Base-by-base conservation (phyloP, 2,329 filamentous ascomycete species). In the Botrytis fragariae region DNA sequence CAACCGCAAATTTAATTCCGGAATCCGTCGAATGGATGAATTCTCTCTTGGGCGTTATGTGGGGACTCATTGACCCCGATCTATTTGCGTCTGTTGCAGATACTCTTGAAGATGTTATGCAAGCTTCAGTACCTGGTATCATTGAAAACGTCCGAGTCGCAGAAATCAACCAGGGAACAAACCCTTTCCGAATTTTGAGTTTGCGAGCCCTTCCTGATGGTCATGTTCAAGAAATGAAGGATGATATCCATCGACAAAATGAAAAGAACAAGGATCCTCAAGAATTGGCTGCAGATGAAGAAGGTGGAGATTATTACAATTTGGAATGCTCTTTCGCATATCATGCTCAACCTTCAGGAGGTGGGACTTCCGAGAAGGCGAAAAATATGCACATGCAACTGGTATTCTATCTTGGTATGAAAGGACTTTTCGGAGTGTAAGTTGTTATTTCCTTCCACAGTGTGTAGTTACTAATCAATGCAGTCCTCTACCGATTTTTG, bases 11-110 rank as follows among this genome's bases (percentile, higher is more conserved):
- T 79, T 85, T 98, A 42, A 91, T 98, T 10, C 95, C 95, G 0
- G 95, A 98, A 83, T 97, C 93, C 0, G 95, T 97, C 10, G 92
- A 95, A 81, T 98, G 96, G 96, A 92, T 99, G 88, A 99, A 99
- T 81, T 95, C 93, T 0, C 89, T 96, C 69, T 83, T 98, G 6
- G 89, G 88, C 2, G 88, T 97, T 60, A 87, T 96, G 61, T 99
- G 96, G 96, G 93, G 93, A 0, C 85, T 98, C 6, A 91, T 98
- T 76, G 97, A 98, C 79, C 95, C 96, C 0, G 95, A 98, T 61
- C 97, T 98, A 92, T 96, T 99, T 82, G 86, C 89, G n/a, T 89
- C 71, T 2, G 89, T 98, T 14, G 95, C 95, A n/a, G 96, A 98
- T 80, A 98, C 93, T 20, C 88, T 96, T 9, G 93, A 96, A 83